Evolutionary conservation across 495 filamentous ascomycete species (phyloP), one percentile per base, ranked within the genome.

Genomic region (Staphylotrichum tortipilum): DNA sequence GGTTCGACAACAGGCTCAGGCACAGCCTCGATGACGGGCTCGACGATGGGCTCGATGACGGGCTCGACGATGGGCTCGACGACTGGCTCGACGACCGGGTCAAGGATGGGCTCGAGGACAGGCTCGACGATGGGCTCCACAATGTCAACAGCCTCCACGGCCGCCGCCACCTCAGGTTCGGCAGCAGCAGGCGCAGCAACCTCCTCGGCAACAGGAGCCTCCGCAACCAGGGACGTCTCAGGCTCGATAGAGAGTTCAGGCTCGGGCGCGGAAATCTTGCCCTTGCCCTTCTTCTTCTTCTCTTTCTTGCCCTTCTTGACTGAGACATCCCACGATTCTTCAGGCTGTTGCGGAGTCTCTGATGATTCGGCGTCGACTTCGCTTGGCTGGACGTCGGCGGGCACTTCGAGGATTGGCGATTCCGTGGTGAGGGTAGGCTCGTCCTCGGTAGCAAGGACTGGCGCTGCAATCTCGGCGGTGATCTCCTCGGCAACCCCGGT

Each of bases 231-330:
- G 19, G 30, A 15, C 30, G 30, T 22, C 34, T 58, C 53, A 28
- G 60, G 44, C 23, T 54, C 47, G 1, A n/a, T n/a, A n/a, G n/a
- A n/a, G n/a, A 30, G 58, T 48, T 30, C 44, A 7, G 34, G 58
- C 44, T 38, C 44, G 22, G 33, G 15, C 10, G 44, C 26, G 7
- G 26, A 11, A 4, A 3, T 49, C 48, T 45, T 56, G 50, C 21
- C 55, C 41, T 44, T 57, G 28, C 23, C 18, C 40, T 50, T 50
- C 40, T 54, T 54, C 6, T 66, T 68, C 51, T 65, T 62, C 4
- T 42, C 51, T 28, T 55, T 64, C 36, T 64, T 62, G n/a, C 33
- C 23, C 30, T 55, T 62, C 49, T 60, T 64, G 35, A 14, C 33
- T n/a, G 31, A 29, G 7, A n/a, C 30, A 29, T 37, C 40, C 21